phyloP scores from a whole-genome alignment of 176 grass and related monocot species.

The Raddia guianensis region DNA sequence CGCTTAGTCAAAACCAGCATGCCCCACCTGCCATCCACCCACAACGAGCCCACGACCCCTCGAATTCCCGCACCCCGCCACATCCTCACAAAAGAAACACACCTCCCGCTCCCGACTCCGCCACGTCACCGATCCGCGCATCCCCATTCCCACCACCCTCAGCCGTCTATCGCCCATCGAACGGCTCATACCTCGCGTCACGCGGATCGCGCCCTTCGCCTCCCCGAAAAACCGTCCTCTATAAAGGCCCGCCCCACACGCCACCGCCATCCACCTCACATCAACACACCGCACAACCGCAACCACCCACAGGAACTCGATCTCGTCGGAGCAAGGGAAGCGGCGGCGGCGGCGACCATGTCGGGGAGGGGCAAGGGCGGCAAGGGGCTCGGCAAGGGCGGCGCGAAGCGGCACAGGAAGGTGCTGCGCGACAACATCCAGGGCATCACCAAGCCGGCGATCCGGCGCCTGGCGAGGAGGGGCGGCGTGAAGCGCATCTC shows the following conservation, averaged over 20 bases:
- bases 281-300: neutral
- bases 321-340: neutral
- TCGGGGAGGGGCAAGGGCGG: slow-evolving; percentile 89
- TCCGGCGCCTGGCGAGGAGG: slow-evolving; percentile 66
- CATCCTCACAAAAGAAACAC: slow-evolving; percentile 67
- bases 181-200: neutral
- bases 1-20: neutral
- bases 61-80: slow-evolving; percentile 15
- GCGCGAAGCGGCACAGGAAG: slow-evolving; percentile 85
- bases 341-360: slow-evolving; percentile 46
- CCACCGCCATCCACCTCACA: neutral
- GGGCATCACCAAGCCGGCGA: slow-evolving; percentile 95
- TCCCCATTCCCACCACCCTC: rapidly evolving
- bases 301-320: neutral
- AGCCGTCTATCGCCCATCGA: slow-evolving; percentile 32
- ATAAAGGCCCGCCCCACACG: neutral
- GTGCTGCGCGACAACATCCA: slow-evolving; percentile 96
- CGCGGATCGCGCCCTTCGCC: slow-evolving; percentile 41
- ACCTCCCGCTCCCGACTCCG: neutral
- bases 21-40: slow-evolving; percentile 8
- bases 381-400: slow-evolving; percentile 88
- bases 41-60: neutral
- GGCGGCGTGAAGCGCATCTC: slow-evolving; percentile 96
- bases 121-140: slow-evolving; percentile 75
- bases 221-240: neutral